Base-by-base conservation (phyloP, 2,329 filamentous ascomycete genomes). In the Pseudonectria buxi region DNA sequence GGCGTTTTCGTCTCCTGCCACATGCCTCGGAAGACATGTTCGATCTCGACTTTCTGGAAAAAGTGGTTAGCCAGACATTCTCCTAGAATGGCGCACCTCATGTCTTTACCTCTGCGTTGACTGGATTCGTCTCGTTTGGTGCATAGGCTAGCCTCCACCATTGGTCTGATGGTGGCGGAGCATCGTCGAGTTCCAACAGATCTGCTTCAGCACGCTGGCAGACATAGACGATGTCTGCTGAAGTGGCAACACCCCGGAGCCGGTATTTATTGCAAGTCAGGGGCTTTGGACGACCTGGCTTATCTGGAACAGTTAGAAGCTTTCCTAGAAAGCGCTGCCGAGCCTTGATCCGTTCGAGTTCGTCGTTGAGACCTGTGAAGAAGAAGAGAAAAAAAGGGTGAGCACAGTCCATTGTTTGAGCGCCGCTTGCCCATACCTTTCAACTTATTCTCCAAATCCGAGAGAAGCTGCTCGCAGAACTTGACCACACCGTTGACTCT, bases 101-200 rank as follows among this genome's bases (percentile, higher is more conserved):
- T n/a, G 5, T 4, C 30, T 61, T 33, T 61, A 75, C 73, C 64
- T 75, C 68, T 12, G 68, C 58, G 43, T 60, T 65, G 18, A 70
- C 58, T n/a, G 70, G 66, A 31, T 61, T 56, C 6, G 58, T 46
- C 10, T 63, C 62, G 12, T 56, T 48, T 10, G 59, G 50, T 14
- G 54, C 51, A 41, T 68, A 72, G 25, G 65, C 58, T 30, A 77
- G 56, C 43, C 66, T 67, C 74, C 74, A 78, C 74, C 74, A 78
- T 47, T 76, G 72, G 34, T 75, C 71, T 12, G 42, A 43, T 4
- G 51, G 39, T 14, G 47, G 43, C 3, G 57, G 33, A 4, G 43
- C 39, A 24, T 59, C 62, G 1, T 56, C 61, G n/a, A 68, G 31
- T 12, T 71, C 65, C 32, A 68, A 65, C 24, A 68, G 48, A 33